A percentile compares a stretch with the other conserved stretches of the same genome.
phyloP scores from a whole-genome alignment of 2,329 filamentous ascomycete genomes.

The Leptoxyphium fumago region DNA sequence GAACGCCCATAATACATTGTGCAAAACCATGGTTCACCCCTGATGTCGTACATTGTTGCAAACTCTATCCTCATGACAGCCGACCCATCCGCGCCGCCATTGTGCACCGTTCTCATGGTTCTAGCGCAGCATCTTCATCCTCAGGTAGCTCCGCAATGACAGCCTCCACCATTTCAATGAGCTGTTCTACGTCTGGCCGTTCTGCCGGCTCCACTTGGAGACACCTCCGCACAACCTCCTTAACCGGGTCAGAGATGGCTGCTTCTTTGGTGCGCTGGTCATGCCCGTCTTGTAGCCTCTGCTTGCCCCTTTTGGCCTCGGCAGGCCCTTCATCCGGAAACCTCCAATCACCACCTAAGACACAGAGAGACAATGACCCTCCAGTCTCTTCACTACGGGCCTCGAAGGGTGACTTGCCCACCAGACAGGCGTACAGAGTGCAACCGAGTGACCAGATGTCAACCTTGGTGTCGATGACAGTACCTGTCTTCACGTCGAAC shows the following conservation, averaged over 20 bases:
- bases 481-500: conserved; percentile 92
- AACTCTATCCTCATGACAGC: too few species aligned
- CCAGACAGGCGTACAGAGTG: conserved; percentile 91
- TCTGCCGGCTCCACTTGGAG: conserved; percentile 76
- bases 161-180: conserved; percentile 64
- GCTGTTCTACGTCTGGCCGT: conserved; percentile 70
- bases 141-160: conserved; percentile 51
- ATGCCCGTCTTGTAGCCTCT: conserved; percentile 24
- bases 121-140: conserved; percentile 30
- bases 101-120: conserved; percentile 7
- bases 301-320: conserved; percentile 40
- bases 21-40: too few species aligned
- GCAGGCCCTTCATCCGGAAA: conserved; percentile 76
- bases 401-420: conserved; percentile 95
- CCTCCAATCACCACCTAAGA: conserved; percentile 86
- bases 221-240: conserved; percentile 77
- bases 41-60: too few species aligned
- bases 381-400: conserved; percentile 91
- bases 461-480: conserved; percentile 84
- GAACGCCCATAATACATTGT: too few species aligned
- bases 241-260: conserved; percentile 63
- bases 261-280: conserved; percentile 27
- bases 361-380: conserved; percentile 80
- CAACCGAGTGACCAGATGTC: conserved; percentile 97
- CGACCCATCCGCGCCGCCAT: too few species aligned